Conservation (phyloP, 768 basidiomycete species). For the Lactifluus echinatus region DNA sequence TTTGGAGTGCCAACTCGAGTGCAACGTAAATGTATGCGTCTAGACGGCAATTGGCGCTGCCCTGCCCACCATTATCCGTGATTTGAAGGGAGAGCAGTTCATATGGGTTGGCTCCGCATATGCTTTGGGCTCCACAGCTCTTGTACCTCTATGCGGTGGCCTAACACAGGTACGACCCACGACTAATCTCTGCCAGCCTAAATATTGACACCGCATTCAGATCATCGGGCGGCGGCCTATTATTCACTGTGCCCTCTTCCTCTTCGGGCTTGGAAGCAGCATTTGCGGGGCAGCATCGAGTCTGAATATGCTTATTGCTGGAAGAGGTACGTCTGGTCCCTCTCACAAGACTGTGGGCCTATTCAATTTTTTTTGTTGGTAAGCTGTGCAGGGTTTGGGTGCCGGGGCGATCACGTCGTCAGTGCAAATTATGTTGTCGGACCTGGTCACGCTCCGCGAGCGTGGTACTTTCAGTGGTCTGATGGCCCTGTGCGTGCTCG, state of each 20-base stretch:
- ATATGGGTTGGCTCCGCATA: constrained; percentile 24
- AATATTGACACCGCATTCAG: background rate
- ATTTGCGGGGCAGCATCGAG: constrained; percentile 28
- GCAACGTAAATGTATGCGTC: background rate
- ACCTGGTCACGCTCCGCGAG: constrained; percentile 29
- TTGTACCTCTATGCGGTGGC: constrained; percentile 24
- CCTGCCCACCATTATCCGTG: constrained; percentile 25
- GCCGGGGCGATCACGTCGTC: constrained; percentile 26
- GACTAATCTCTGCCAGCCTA: background rate
- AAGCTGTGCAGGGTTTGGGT: constrained; percentile 26
- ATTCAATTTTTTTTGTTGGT: no score
- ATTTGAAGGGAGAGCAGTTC: constrained; percentile 22
- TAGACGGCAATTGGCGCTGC: constrained; percentile 23
- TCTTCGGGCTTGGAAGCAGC: constrained; percentile 28
- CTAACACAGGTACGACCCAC: constrained; percentile 17
- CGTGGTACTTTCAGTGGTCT: constrained; percentile 28
- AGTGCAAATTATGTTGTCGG: constrained; percentile 27
- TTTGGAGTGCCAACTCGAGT: background rate
- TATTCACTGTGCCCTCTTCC: constrained; percentile 21
- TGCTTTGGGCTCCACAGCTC: constrained; percentile 23
- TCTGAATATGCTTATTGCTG: constrained; percentile 30
- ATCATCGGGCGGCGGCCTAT: constrained; percentile 28
- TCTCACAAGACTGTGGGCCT: background rate
- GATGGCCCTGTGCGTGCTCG: constrained; percentile 24
- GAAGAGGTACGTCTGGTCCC: constrained; percentile 20